Base-by-base conservation (phyloP, 2,329 filamentous ascomycete genomes). In the Arachnomyces sp. region DNA sequence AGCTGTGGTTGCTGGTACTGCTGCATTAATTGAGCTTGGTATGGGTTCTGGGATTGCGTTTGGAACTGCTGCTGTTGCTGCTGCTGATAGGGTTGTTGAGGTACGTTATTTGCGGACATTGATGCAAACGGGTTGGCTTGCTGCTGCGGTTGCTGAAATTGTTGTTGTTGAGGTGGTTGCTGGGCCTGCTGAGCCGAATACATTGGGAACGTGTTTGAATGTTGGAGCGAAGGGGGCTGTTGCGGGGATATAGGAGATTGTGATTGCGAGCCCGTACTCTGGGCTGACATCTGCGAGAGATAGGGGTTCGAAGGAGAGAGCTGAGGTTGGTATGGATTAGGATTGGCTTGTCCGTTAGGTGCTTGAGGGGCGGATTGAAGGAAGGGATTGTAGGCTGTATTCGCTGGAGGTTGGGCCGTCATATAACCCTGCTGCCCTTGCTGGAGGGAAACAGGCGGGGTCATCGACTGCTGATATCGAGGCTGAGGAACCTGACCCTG, bases 381-480 rank as follows among this genome's bases (percentile, higher is more conserved):
- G 52, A 68, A 69, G 4, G 66, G 65, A 47, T 69, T 70, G 40
- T 60, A 57, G 35, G 5, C 9, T 5, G 5, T 25, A 25, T 25
- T 25, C 20, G 20, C 20, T 25, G 35, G 59, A 52, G 3, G 54
- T 51, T 25, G 20, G 9, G 20, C 5, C 5, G 20, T 25, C 20
- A 25, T 25, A 25, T 25, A 25, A 25, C 20, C 9, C 20, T 25
- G 20, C 20, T 25, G 20, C 20, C 5, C 9, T 25, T 25, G 20
- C 20, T 25, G 20, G 7, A 59, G 49, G 7, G 58, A 56, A 14
- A 61, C 58, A 4, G 66, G 64, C n/a, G 67, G 66, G 0, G 67
- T 67, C 43, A 64, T 61, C 11, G 64, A 55, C 36, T 64, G 63
- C 44, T 68, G 67, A 20, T 61, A 60, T 25, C 56, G 52, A 36